Percentiles rank a stretch among this genome's conserved stretches.
Conservation (phyloP, 768 basidiomycete species). For the Mycena venus region DNA sequence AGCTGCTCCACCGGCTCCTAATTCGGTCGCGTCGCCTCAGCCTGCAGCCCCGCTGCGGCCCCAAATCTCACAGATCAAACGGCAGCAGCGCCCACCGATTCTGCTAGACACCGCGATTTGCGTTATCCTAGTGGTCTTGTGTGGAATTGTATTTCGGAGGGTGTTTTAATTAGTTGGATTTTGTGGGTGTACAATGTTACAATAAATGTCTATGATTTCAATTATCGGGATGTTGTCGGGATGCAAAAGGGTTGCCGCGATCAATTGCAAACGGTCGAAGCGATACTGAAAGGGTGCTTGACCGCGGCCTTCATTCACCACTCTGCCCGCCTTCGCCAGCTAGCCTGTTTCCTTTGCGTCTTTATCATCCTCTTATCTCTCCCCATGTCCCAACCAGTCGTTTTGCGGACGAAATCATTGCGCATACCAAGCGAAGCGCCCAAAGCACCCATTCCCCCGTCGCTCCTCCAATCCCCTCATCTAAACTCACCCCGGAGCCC, state of each 20-base stretch:
- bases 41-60: constrained; percentile 23
- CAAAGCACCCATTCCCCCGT: constrained; percentile 69
- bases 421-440: constrained; percentile 47
- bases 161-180: constrained; percentile 55
- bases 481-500: constrained; percentile 64
- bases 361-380: not conserved
- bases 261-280: not conserved
- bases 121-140: constrained; percentile 75
- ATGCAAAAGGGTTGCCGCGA: not conserved
- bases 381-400: constrained; percentile 20
- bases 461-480: constrained; percentile 67
- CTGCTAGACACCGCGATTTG: constrained; percentile 83
- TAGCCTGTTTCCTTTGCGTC: constrained; percentile 4
- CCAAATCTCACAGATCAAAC: not conserved
- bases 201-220: not conserved
- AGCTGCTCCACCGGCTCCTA: constrained; percentile 20
- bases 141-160: constrained; percentile 77
- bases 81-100: constrained; percentile 63
- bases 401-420: constrained; percentile 52
- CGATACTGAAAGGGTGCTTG: not conserved
- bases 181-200: not conserved
- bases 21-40: not conserved
- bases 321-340: not conserved
- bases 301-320: not conserved
- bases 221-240: not conserved